These are phyloP conservation scores for Smithsoniella earleae DNA, from an alignment of 163 green algal species.

Conservation along the genomic window DNA sequence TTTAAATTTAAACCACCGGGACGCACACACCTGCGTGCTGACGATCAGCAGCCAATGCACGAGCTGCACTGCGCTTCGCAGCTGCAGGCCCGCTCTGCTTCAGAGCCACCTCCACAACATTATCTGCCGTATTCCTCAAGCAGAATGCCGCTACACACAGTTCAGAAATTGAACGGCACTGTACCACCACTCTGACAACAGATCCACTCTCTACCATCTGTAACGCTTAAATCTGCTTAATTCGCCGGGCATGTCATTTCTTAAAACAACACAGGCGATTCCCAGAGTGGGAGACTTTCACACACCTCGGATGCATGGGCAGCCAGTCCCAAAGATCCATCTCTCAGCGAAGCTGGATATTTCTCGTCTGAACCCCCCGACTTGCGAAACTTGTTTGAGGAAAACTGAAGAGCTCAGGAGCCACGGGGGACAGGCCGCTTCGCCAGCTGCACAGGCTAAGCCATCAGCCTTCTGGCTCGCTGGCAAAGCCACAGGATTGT, in stretches of 20 bases:
- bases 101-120: constrained; percentile 26
- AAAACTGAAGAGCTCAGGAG: background rate
- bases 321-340: constrained; percentile 24
- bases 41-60: constrained; percentile 8
- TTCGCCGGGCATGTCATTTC: too few relatives aligned
- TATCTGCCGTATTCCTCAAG: constrained; percentile 24
- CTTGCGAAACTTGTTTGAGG: constrained; percentile 19
- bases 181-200: too few relatives aligned
- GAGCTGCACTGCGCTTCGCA: background rate
- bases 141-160: constrained; percentile 20
- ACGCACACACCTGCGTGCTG: constrained; percentile 15
- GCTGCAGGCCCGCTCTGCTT: background rate
- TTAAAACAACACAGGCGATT: too few relatives aligned
- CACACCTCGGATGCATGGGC: constrained; percentile 13
- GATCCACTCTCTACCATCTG: too few relatives aligned
- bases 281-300: too few relatives aligned
- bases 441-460: background rate
- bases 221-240: too few relatives aligned
- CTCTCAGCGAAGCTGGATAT: constrained; percentile 1
- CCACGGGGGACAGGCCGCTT: background rate
- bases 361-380: constrained; percentile 10
- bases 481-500: too few relatives aligned
- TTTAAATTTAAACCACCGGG: too few relatives aligned
- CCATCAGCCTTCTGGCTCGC: too few relatives aligned
- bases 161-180: too few relatives aligned